These are phyloP conservation scores for Myxozyma geophila DNA, from an alignment of 805 yeast species.

Conservation along the genomic window DNA sequence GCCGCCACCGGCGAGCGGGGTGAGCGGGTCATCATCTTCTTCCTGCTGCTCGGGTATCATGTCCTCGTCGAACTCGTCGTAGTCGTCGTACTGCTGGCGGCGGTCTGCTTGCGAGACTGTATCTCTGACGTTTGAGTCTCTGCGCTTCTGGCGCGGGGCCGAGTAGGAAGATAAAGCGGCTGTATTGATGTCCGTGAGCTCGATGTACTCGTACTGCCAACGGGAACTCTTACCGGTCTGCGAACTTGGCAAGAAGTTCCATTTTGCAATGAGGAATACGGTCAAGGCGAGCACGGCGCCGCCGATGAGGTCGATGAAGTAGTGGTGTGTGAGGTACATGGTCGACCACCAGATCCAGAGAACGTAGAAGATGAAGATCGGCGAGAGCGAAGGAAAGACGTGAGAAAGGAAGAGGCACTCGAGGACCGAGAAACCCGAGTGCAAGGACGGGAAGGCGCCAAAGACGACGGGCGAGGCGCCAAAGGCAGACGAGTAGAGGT, in stretches of 20 bases:
- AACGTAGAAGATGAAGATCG: constrained; percentile 75
- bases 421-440: constrained; percentile 93
- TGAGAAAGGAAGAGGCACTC: constrained; percentile 86
- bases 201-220: constrained; percentile 51
- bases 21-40: constrained; percentile 12
- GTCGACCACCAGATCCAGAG: constrained; percentile 98
- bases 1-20: constrained; percentile 13
- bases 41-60: not conserved
- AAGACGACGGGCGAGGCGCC: constrained; percentile 87
- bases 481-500: constrained; percentile 82
- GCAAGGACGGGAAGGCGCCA: constrained; percentile 87
- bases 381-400: constrained; percentile 73
- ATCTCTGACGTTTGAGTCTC: constrained; percentile 7
- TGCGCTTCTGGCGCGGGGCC: constrained; percentile 2
- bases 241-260: constrained; percentile 63
- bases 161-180: constrained; percentile 1
- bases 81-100: not conserved
- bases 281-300: constrained; percentile 80
- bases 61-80: constrained; percentile 9
- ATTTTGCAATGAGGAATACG: constrained; percentile 71
- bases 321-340: constrained; percentile 96
- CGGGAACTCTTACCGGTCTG: constrained; percentile 48
- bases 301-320: constrained; percentile 90
- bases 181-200: constrained; percentile 22
- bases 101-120: not conserved